Evolutionary conservation across 768 basidiomycete genomes (phyloP), one percentile per base, ranked within the genome.

Genomic region (Tylopilus vinaceipallidus): DNA sequence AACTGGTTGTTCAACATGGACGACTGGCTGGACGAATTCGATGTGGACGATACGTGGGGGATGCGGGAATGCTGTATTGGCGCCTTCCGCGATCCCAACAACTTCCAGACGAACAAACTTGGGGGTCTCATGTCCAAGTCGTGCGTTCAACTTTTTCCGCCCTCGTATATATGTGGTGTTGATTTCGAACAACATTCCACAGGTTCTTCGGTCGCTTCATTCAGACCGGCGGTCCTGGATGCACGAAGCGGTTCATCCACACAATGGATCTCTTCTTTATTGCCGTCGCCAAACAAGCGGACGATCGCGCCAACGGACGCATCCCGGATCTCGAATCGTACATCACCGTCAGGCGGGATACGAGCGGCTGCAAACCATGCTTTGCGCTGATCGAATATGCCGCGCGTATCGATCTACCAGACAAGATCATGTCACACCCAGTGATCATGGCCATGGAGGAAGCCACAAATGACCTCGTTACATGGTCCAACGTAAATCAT

Each of bases 361-460:
- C 79, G 11, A 77, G 74, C 46, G 81, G 75, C 9, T 76, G 73
- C 56, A 76, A 76, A 48, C 75, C 79, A 0, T 71, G 76, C 43
- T 76, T 78, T 50, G 73, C 73, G 14, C 65, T 81, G 4, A 76
- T 77, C 49, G 81, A 85, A 55, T 88, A 81, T 47, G 77, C 77
- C 3, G 67, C 70, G 29, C 61, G 65, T 22, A 72, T 83, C 32
- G 74, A 81, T 55, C 60, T 84, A 20, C 79, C 81, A 0, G 75
- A 81, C 20, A 71, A 78, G 45, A 76, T 82, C 51, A 69, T 77
- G 51, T 68, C 73, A n/a, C 75, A 84, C 62, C 77, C 79, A 1
- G 57, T 69, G 38, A 69, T 84, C 34, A 60, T 62, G 47, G 66
- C 72, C 7, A 70, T 84, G 47, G 69, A 73, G 19, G 69, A 78